Evolutionary conservation across 1,284 basidiomycete genomes (phyloP).

Genomic region (Irpex lacteus): DNA sequence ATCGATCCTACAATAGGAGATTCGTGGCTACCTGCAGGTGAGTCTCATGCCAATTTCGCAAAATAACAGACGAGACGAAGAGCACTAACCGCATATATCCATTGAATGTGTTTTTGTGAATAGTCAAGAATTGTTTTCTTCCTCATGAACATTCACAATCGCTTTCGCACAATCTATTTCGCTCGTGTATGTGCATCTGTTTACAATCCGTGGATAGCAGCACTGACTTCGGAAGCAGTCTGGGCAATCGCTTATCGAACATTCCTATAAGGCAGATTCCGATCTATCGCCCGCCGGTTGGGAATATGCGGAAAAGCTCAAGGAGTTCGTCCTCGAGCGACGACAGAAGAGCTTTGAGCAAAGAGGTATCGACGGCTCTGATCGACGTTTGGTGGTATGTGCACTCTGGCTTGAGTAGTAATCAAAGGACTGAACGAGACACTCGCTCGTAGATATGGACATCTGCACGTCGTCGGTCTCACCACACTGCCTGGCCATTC

Average conservation of each 20-base stretch:
- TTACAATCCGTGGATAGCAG: neutral
- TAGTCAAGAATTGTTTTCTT: slow-evolving; percentile 94
- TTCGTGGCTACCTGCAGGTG: slow-evolving; percentile 85
- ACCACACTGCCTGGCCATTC: slow-evolving; percentile 97
- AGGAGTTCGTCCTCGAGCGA: slow-evolving; percentile 81
- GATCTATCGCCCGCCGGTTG: slow-evolving; percentile 93
- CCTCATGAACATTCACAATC: slow-evolving; percentile 98
- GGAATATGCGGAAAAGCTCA: slow-evolving; percentile 89
- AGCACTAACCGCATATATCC: no score
- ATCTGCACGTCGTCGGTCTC: slow-evolving; percentile 87
- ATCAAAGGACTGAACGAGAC: neutral
- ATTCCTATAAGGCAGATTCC: slow-evolving; percentile 98
- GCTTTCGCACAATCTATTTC: slow-evolving; percentile 89
- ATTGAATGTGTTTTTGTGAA: no score
- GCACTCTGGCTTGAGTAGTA: neutral
- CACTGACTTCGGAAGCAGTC: slow-evolving; percentile 46
- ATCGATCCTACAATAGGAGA: slow-evolving; percentile 52
- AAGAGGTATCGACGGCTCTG: slow-evolving; percentile 58
- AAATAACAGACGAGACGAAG: no score
- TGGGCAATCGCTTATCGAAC: slow-evolving; percentile 94
- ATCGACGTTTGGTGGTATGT: slow-evolving; percentile 75
- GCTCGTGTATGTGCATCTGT: slow-evolving; percentile 62
- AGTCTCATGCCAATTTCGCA: no score
- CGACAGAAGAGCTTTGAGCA: slow-evolving; percentile 69
- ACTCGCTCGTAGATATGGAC: slow-evolving; percentile 82